Evolutionary conservation across 352 stramenopile genomes (phyloP), one percentile per base, ranked within the genome.

Genomic region (Globisporangium parvum): DNA sequence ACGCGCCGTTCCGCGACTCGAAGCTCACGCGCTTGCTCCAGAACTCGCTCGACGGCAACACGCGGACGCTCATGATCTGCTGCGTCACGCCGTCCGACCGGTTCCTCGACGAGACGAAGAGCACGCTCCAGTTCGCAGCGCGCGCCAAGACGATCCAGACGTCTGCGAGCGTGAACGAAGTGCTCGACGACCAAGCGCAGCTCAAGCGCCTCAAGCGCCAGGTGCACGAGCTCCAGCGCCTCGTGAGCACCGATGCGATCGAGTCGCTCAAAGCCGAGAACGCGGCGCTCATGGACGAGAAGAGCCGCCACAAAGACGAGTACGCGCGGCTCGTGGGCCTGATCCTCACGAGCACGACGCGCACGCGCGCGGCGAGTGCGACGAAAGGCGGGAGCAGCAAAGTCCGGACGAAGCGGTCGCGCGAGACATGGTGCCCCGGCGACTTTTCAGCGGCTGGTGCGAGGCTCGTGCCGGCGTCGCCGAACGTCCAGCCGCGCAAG

Each of bases 1-100:
- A 79, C 47, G 81, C 76, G 26, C 88, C 90, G 2, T 97, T 95
- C 55, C 65, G 91, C 44, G 90, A 97, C 70, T 89, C 68, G 21
- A 97, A 97, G 57, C 74, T 97, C 52, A 97, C 91, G n/a, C 82
- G 88, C 10, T 45, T 97, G 58, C 67, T 97, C 45, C 92, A 97
- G 55, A 92, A 90, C 49, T 96, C 88, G 6, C 75, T 97, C 3
- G 91, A 86, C 18, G 92, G 87, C 18, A 97, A 97, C 69, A 96
- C 85, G 33, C 87, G 89, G 33, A 97, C 88, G 50, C 75, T 96
- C 31, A 97, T 97, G 54, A 77, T 97, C 17, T 92, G 79, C 58
- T 91, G 79, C 40, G 81, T 89, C 28, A 89, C 79, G 20, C 79
- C 80, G 1, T 85, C 78, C n/a, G 80, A 90, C 51, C 69, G 77